A percentile compares a stretch with the other conserved stretches of the same genome.
Evolutionary conservation across 352 stramenopile species (phyloP).

Genomic region (Phytophthora constricta): DNA sequence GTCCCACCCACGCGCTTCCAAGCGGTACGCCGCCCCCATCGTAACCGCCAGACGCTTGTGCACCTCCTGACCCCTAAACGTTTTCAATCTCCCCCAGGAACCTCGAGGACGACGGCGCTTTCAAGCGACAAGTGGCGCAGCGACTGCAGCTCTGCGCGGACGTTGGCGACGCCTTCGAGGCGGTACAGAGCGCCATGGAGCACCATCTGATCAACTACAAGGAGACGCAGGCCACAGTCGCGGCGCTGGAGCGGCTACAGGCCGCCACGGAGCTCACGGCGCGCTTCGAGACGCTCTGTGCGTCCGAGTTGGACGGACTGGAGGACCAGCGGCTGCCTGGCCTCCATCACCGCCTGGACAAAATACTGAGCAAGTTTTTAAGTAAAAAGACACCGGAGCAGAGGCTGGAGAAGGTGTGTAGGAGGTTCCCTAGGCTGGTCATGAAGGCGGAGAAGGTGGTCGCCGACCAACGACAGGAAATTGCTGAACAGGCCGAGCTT

Average conservation of each 20-base stretch:
- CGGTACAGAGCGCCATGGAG: slow-evolving; percentile 1
- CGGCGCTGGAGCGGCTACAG: slow-evolving; percentile 16
- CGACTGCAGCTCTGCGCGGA: slow-evolving; percentile 27
- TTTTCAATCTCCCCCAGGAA: slow-evolving; percentile 12
- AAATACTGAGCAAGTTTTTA: slow-evolving; percentile 9
- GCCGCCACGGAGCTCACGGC: slow-evolving; percentile 23
- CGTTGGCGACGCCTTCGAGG: slow-evolving; percentile 14
- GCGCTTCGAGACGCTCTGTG: slow-evolving; percentile 26
- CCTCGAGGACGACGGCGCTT: slow-evolving; percentile 66
- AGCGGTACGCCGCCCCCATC: slow-evolving; percentile 10
- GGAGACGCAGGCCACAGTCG: slow-evolving; percentile 4
- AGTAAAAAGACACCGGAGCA: slow-evolving; percentile 13
- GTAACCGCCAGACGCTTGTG: background rate
- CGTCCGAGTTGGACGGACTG: slow-evolving; percentile 16
- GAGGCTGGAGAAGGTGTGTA: slow-evolving; percentile 7
- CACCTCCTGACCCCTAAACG: background rate
- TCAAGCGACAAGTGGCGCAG: slow-evolving; percentile 37
- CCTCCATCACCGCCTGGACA: slow-evolving; percentile 27
- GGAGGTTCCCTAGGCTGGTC: slow-evolving; percentile 30
- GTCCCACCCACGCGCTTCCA: background rate
- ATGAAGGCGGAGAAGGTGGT: slow-evolving; percentile 19
- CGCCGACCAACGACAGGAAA: slow-evolving; percentile 5
- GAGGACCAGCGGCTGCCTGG: slow-evolving; percentile 9
- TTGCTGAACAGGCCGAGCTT: slow-evolving; percentile 28
- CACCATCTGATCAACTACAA: slow-evolving; percentile 13